phyloP scores from a whole-genome alignment of 148 eudicot genomes.

The Tetragonia tetragonoides region DNA sequence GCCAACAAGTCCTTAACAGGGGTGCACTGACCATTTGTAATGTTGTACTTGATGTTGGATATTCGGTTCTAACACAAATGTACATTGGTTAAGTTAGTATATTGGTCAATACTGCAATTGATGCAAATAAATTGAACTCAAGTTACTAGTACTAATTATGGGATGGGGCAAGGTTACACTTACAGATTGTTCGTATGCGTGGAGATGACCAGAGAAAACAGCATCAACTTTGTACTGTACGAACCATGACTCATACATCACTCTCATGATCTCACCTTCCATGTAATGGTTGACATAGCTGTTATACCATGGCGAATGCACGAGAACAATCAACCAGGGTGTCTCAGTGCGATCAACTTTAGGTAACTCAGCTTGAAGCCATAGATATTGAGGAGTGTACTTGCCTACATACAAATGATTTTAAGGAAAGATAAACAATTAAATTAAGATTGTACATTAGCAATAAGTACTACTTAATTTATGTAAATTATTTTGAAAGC shows the following conservation, averaged over 20 bases:
- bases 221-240: slow-evolving; percentile 40
- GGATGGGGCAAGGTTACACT: neutral
- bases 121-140: too few species aligned
- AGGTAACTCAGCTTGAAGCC: slow-evolving; percentile 66
- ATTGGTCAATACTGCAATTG: too few species aligned
- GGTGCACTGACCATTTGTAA: slow-evolving; percentile 20
- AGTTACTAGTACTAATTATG: too few species aligned
- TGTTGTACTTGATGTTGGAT: slow-evolving; percentile 33
- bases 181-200: slow-evolving; percentile 47
- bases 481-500: too few species aligned
- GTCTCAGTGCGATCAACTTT: slow-evolving; percentile 57
- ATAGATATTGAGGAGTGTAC: slow-evolving; percentile 72
- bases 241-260: slow-evolving; percentile 39
- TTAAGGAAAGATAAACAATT: neutral
- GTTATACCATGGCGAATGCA: slow-evolving; percentile 38
- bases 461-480: neutral
- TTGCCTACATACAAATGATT: slow-evolving; percentile 36
- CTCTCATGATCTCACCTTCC: slow-evolving; percentile 46
- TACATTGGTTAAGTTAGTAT: too few species aligned
- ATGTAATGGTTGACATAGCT: slow-evolving; percentile 36
- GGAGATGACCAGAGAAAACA: slow-evolving; percentile 45
- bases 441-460: neutral
- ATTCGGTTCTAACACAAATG: slow-evolving; percentile 19
- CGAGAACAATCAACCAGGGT: slow-evolving; percentile 42
- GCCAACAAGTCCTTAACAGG: slow-evolving; percentile 25